A percentile compares a stretch with the other conserved stretches of the same genome.
These are phyloP conservation scores for Chlamydomonas eustigma DNA, from an alignment of 139 green algal species.

Conservation along the genomic window DNA sequence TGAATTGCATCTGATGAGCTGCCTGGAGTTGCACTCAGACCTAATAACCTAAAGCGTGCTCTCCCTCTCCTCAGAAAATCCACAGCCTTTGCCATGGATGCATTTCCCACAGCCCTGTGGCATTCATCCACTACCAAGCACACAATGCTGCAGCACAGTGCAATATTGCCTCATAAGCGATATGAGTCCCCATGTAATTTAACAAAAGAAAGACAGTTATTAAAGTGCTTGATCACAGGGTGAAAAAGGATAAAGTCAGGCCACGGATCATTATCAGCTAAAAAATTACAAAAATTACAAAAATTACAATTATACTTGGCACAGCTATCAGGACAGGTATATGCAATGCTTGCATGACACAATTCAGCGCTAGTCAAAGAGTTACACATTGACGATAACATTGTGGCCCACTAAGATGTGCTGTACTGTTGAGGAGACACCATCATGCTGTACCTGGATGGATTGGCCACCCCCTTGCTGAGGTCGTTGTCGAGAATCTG, in stretches of 20 bases:
- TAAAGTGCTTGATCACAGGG: no score
- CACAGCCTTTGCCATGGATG: slow-evolving; percentile 30
- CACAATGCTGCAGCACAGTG: slow-evolving; percentile 51
- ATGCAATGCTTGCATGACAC: no score
- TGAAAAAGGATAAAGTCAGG: no score
- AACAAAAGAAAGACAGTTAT: no score
- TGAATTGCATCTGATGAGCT: slow-evolving; percentile 31
- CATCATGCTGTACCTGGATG: slow-evolving; percentile 15
- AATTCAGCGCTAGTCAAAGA: no score
- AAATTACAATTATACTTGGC: no score
- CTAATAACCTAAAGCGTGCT: slow-evolving; percentile 68
- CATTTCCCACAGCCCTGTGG: slow-evolving; percentile 74
- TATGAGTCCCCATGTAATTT: no score
- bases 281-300: no score
- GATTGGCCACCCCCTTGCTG: slow-evolving; percentile 36
- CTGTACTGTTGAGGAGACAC: background rate
- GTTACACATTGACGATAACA: no score
- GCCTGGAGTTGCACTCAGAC: slow-evolving; percentile 87
- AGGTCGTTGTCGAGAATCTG: slow-evolving; percentile 89
- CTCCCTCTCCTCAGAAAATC: slow-evolving; percentile 39
- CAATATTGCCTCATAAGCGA: no score
- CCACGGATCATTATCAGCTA: no score
- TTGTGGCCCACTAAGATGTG: background rate
- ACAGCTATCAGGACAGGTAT: no score
- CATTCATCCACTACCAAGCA: slow-evolving; percentile 94